phyloP scores from a whole-genome alignment of 1,284 basidiomycete genomes.

The Schizopora paradoxa region DNA sequence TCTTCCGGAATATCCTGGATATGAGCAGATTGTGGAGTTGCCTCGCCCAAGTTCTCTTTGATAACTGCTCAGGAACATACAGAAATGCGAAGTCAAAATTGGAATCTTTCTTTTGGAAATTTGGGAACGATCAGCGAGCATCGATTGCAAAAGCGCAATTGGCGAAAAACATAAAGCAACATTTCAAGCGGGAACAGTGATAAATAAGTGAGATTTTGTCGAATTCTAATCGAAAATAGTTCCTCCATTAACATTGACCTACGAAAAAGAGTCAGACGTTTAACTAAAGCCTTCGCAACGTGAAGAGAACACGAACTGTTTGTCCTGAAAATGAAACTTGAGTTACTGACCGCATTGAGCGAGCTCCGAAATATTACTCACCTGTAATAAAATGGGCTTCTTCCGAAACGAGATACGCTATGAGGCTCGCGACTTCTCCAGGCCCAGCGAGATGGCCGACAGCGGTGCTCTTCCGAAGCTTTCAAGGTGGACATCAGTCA shows the following conservation, averaged over 20 bases:
- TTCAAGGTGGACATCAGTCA: background rate
- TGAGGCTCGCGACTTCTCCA: conserved; percentile 17
- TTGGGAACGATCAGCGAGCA: too few species aligned
- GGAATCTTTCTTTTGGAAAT: too few species aligned
- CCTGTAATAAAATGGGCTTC: conserved; percentile 22
- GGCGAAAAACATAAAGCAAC: too few species aligned
- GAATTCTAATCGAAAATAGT: too few species aligned
- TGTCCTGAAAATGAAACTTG: background rate
- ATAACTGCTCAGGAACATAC: too few species aligned
- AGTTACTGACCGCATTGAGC: background rate
- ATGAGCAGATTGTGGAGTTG: conserved; percentile 78
- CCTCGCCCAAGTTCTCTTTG: too few species aligned
- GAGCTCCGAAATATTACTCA: conserved; percentile 1
- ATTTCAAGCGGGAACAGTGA: too few species aligned
- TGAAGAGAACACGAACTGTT: conserved; percentile 6
- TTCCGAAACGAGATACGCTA: conserved; percentile 20
- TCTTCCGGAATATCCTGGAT: conserved; percentile 70
- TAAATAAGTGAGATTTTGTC: too few species aligned
- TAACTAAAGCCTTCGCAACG: background rate
- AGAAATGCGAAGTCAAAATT: too few species aligned
- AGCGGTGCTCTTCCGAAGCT: conserved; percentile 4
- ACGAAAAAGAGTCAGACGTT: background rate
- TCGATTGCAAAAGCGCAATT: too few species aligned
- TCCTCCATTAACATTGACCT: conserved; percentile 8
- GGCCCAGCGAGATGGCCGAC: conserved; percentile 13